Evolutionary conservation across 1,284 basidiomycete genomes (phyloP), one percentile per base, ranked within the genome.

Genomic region (Ustilago shanxiensis): DNA sequence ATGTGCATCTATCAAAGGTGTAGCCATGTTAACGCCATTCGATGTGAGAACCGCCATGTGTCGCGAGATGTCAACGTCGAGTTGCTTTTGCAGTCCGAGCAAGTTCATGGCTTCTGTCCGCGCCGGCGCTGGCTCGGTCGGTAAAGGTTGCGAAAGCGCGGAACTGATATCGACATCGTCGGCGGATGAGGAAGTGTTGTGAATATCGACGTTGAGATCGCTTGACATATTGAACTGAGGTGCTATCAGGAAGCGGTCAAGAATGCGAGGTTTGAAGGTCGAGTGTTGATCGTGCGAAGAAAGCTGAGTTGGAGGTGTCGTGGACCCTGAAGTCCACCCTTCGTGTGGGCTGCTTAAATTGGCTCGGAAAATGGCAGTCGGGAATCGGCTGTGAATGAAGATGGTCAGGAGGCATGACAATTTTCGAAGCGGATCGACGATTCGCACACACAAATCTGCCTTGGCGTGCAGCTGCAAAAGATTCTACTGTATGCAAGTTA

Each of bases 1-100:
- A 13, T 83, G 67, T 5, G 66, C 53, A 37, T 83, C 81, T 24
- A 83, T 44, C 29, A 83, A 55, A 0, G 72, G 69, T 0, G 77
- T 77, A 7, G 47, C 59, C 72, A 79, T 72, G 29, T 56, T 56
- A 35, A 78, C 72, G 22, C 63, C 70, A 41, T 83, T 79, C 11
- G 64, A 53, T 5, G 52, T 49, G 33, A 82, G 66, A 0, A 66
- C 57, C 2, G 56, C 44, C 54, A 67, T 52, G 50, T 79, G 68
- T 6, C 62, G 66, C 3, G 71, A 55, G 16, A 76, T 56, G 53
- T 73, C 64, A 13, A 39, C 56, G n/a, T 78, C 73, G 45, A 82
- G 51, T 55, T 74, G 66, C 49, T 79, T 75, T 41, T 61, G 52
- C 1, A 74, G 56, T 35, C 66, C 37, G 26, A 74, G 50, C 8